Percentiles rank a stretch among this genome's conserved stretches.
phyloP scores from a whole-genome alignment of 2,329 filamentous ascomycete genomes.

The Cytospora chrysosperma region DNA sequence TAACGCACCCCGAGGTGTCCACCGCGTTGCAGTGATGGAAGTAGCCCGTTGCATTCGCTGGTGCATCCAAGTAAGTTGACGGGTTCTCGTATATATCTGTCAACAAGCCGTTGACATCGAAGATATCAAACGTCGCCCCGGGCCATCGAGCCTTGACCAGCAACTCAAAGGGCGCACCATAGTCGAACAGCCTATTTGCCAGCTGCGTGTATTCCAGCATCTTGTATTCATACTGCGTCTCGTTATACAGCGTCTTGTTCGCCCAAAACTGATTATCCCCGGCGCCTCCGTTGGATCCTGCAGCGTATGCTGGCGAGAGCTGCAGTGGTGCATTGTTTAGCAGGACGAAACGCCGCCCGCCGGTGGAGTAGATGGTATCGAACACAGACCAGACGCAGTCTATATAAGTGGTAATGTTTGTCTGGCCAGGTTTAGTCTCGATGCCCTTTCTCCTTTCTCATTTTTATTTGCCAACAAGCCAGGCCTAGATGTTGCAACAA shows the following conservation, averaged over 20 bases:
- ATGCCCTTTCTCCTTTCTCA: neutral
- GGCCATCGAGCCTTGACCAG: conserved; percentile 49
- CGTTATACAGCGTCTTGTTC: conserved; percentile 46
- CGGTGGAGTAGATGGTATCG: conserved; percentile 61
- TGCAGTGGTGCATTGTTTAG: conserved; percentile 69
- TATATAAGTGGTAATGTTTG: conserved; percentile 63
- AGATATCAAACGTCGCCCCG: conserved; percentile 61
- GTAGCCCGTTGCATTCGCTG: conserved; percentile 60
- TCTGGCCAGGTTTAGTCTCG: conserved; percentile 29
- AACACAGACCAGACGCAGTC: conserved; percentile 67
- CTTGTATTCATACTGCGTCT: conserved; percentile 46
- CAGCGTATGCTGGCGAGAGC: conserved; percentile 64
- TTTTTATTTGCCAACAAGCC: neutral
- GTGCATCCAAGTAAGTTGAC: conserved; percentile 58
- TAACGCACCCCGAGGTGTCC: conserved; percentile 36
- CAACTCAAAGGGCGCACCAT: conserved; percentile 48
- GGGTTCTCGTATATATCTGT: conserved; percentile 65
- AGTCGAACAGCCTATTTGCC: conserved; percentile 50
- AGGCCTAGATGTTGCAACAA: too few relatives aligned
- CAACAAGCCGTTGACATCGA: conserved; percentile 65
- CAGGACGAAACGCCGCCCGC: conserved; percentile 69
- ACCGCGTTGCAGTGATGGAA: conserved; percentile 51
- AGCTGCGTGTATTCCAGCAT: conserved; percentile 49
- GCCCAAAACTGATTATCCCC: conserved; percentile 46
- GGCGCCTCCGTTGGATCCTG: conserved; percentile 42